Conservation (phyloP, 108 stramenopile genomes). For the Pelagomonas calceolata region DNA sequence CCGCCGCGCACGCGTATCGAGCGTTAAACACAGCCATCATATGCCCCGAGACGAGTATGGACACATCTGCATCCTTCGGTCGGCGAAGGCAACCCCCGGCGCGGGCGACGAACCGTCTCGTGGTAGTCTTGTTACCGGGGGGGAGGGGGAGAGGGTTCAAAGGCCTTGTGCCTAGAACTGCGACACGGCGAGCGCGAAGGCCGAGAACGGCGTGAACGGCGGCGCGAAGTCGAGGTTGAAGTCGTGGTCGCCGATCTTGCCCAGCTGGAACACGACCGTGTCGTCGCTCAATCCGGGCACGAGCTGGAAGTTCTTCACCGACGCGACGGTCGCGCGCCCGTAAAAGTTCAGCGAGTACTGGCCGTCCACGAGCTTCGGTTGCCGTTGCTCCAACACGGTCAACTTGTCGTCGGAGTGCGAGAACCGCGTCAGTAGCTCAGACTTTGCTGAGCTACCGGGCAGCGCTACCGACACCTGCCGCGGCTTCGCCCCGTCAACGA, state of each 20-base stretch:
- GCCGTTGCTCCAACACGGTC: neutral
- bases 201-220: constrained; percentile 34
- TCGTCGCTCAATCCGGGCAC: constrained; percentile 18
- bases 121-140: too few relatives aligned
- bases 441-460: neutral
- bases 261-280: constrained; percentile 32
- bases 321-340: constrained; percentile 31
- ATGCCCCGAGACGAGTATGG: too few relatives aligned
- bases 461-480: neutral
- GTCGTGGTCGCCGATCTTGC: constrained; percentile 29
- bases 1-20: too few relatives aligned
- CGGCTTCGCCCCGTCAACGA: neutral
- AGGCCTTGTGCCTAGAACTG: too few relatives aligned
- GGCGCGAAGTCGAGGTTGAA: constrained; percentile 40
- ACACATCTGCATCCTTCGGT: too few relatives aligned
- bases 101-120: too few relatives aligned
- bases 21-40: too few relatives aligned
- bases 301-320: constrained; percentile 42
- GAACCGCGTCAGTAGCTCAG: neutral
- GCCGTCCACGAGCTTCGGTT: neutral
- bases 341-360: constrained; percentile 23
- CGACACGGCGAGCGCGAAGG: constrained; percentile 32
- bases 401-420: neutral
- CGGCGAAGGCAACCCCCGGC: too few relatives aligned
- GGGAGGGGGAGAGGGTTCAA: too few relatives aligned